Evolutionary conservation across 1,284 basidiomycete species (phyloP).

Genomic region (Cryptococcus amylolentus): DNA sequence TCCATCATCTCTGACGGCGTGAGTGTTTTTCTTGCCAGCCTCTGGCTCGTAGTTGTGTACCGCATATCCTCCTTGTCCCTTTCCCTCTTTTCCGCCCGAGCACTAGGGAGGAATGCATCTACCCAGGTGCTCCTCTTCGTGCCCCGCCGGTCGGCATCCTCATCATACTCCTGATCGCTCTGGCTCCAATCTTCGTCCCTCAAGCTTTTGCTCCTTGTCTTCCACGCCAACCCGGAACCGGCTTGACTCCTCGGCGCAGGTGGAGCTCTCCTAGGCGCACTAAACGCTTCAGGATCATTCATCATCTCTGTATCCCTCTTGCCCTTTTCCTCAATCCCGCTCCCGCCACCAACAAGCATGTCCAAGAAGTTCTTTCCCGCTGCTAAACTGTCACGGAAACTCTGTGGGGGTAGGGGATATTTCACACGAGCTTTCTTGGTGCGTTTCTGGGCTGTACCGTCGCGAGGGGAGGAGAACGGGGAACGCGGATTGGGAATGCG

Average conservation of each 20-base stretch:
- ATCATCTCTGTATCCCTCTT: constrained; percentile 11
- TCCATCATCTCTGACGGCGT: neutral
- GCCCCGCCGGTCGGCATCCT: neutral
- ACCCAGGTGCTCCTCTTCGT: neutral
- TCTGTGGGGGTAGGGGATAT: no score
- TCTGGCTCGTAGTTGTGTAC: neutral
- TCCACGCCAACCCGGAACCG: neutral
- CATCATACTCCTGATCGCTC: neutral
- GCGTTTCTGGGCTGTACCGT: no score
- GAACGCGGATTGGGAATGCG: no score
- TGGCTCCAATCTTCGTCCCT: neutral
- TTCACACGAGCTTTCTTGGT: no score
- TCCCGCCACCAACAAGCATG: neutral
- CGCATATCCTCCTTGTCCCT: neutral
- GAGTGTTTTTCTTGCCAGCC: neutral
- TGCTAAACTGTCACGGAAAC: neutral
- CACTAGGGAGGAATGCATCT: neutral
- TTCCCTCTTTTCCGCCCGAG: neutral
- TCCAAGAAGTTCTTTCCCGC: constrained; percentile 4
- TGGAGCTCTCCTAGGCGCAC: constrained; percentile 8
- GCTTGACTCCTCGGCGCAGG: neutral
- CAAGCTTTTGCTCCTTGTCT: neutral
- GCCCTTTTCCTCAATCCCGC: neutral
- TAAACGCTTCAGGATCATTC: constrained; percentile 8
- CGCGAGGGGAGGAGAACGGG: no score